These are phyloP conservation scores for Diplodia mutila DNA, from an alignment of 2,329 filamentous ascomycete genomes.

Conservation along the genomic window DNA sequence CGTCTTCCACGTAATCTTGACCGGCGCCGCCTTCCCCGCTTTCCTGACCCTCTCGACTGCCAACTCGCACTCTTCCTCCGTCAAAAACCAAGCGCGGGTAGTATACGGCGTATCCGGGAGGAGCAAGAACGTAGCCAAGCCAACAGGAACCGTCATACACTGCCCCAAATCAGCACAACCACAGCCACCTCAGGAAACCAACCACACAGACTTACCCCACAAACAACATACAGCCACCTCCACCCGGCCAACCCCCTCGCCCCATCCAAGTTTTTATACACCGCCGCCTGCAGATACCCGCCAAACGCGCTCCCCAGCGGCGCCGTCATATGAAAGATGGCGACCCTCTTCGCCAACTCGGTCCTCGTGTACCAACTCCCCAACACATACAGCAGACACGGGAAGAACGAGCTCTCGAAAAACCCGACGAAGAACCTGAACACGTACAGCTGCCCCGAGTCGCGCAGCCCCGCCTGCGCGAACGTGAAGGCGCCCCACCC, in stretches of 20 bases:
- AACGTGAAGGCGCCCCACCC: slow-evolving; percentile 4
- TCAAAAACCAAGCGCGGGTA: slow-evolving; percentile 6
- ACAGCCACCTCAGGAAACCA: not conserved
- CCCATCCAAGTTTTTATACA: slow-evolving; percentile 38
- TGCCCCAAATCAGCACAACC: not conserved
- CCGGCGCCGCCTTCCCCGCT: slow-evolving; percentile 3
- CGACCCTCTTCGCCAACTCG: slow-evolving; percentile 39
- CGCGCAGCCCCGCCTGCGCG: not conserved
- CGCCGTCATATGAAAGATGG: slow-evolving; percentile 39
- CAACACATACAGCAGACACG: slow-evolving; percentile 45
- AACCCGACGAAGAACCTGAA: slow-evolving; percentile 45
- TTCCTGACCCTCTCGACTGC: slow-evolving; percentile 10
- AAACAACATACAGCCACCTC: slow-evolving; percentile 38
- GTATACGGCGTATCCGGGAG: slow-evolving; percentile 17
- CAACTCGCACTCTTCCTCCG: not conserved
- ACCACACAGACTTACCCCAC: slow-evolving; percentile 37
- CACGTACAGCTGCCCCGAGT: slow-evolving; percentile 25
- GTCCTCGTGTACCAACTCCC: slow-evolving; percentile 50
- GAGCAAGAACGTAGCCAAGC: not conserved
- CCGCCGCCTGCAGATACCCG: slow-evolving; percentile 40
- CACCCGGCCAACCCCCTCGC: slow-evolving; percentile 32
- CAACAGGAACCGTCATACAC: slow-evolving; percentile 9
- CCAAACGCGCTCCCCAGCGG: slow-evolving; percentile 41
- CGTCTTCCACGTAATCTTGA: slow-evolving; percentile 8
- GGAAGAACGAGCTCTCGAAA: slow-evolving; percentile 39